These are phyloP conservation scores for Cladosporium oxysporum DNA, from an alignment of 2,329 filamentous ascomycete species.

Conservation along the genomic window DNA sequence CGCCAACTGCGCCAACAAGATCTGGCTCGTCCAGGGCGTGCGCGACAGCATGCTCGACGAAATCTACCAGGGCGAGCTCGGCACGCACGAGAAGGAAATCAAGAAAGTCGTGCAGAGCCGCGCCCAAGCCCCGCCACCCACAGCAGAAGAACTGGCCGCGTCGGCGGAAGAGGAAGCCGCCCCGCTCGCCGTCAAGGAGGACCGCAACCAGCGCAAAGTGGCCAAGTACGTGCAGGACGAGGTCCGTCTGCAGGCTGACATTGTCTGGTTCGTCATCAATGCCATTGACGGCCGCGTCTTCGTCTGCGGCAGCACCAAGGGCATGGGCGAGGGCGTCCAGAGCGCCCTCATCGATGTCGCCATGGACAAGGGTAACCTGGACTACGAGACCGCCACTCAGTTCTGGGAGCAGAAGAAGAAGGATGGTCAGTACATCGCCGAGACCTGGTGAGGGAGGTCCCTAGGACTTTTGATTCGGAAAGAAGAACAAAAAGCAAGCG, in stretches of 20 bases:
- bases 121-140: constrained; percentile 29
- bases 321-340: constrained; percentile 97
- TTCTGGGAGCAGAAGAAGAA: constrained; percentile 94
- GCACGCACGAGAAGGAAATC: constrained; percentile 71
- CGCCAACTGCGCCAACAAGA: constrained; percentile 95
- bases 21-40: constrained; percentile 92
- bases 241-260: constrained; percentile 82
- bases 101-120: constrained; percentile 54
- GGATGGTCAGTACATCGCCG: constrained; percentile 92
- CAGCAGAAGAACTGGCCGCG: constrained; percentile 32
- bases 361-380: constrained; percentile 87
- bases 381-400: constrained; percentile 74
- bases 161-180: constrained; percentile 65
- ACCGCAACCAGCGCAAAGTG: constrained; percentile 55
- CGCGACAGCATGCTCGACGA: constrained; percentile 95
- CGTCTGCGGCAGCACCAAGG: constrained; percentile 91
- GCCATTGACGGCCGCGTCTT: constrained; percentile 94
- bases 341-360: constrained; percentile 83
- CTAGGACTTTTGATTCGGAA: background rate
- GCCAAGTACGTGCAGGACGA: constrained; percentile 96
- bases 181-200: constrained; percentile 14
- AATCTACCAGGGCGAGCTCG: constrained; percentile 95
- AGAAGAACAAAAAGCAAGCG: background rate
- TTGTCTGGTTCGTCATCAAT: constrained; percentile 99
- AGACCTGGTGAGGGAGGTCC: constrained; percentile 35